Conservation (phyloP, 768 basidiomycete genomes). For the Ramaria rubella region DNA sequence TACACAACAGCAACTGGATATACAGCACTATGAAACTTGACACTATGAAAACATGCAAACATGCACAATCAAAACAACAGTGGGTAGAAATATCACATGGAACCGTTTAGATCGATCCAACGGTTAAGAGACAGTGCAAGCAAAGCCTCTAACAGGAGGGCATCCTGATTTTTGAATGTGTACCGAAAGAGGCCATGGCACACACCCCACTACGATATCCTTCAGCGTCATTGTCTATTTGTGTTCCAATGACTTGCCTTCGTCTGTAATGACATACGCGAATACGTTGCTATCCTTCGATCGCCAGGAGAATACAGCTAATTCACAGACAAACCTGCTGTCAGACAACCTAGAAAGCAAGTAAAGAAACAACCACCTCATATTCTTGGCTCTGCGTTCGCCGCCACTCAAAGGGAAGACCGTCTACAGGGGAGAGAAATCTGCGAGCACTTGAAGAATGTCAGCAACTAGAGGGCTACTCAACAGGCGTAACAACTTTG, state of each 20-base stretch:
- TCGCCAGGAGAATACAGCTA: constrained; percentile 9
- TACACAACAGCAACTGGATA: neutral
- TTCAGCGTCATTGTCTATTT: neutral
- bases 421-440: constrained; percentile 45
- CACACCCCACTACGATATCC: neutral
- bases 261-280: constrained; percentile 4
- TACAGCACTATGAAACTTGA: neutral
- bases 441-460: constrained; percentile 44
- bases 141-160: constrained; percentile 55
- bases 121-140: constrained; percentile 66
- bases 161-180: constrained; percentile 47
- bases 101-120: constrained; percentile 59
- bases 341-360: neutral
- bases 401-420: constrained; percentile 61
- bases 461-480: neutral
- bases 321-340: neutral
- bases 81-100: constrained; percentile 18
- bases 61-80: constrained; percentile 16
- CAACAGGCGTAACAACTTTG: neutral
- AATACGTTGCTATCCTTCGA: constrained; percentile 9
- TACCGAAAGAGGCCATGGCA: constrained; percentile 28
- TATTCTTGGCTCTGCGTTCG: constrained; percentile 22
- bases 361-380: neutral
- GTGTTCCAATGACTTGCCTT: neutral
- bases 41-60: constrained; percentile 3